A percentile compares a stretch with the other conserved stretches of the same genome.
Evolutionary conservation across 2,329 filamentous ascomycete species (phyloP).

Genomic region (Fusarium duplospermum): DNA sequence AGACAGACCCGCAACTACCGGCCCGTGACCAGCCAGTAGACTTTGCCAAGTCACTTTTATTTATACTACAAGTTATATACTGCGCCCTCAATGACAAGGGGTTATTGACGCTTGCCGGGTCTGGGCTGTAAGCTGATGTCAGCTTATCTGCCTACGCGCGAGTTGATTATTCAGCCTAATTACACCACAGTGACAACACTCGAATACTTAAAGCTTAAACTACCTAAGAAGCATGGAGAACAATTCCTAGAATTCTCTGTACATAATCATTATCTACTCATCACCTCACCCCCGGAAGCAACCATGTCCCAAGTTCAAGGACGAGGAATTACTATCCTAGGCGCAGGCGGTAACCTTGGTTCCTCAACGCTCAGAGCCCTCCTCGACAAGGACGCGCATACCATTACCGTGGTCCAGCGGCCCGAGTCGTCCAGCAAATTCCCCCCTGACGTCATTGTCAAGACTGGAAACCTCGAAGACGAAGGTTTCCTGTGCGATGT

Average conservation of each 20-base stretch:
- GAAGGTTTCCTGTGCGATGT: slow-evolving; percentile 6
- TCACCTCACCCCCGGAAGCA: neutral
- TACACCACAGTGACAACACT: neutral
- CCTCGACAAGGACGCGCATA: slow-evolving; percentile 4
- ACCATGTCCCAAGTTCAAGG: slow-evolving; percentile 12
- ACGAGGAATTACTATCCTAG: slow-evolving; percentile 15
- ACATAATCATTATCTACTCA: neutral
- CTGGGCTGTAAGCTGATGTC: neutral
- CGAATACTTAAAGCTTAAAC: neutral
- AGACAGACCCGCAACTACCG: neutral
- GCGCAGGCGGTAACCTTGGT: slow-evolving; percentile 16
- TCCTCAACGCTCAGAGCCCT: slow-evolving; percentile 2
- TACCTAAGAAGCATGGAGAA: neutral
- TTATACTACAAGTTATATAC: neutral
- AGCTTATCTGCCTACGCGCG: neutral
- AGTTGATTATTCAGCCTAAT: neutral
- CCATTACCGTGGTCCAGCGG: slow-evolving; percentile 19
- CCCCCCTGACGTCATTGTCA: neutral
- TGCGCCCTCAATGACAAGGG: neutral
- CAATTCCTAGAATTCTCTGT: no score
- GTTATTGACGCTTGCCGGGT: neutral
- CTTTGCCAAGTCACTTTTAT: neutral
- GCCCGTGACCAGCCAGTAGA: neutral
- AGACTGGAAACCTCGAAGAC: slow-evolving; percentile 9
- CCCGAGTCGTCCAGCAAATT: slow-evolving; percentile 14